Evolutionary conservation across 805 yeast species (phyloP), one percentile per base, ranked within the genome.

Genomic region (Priceomyces haplophilus): DNA sequence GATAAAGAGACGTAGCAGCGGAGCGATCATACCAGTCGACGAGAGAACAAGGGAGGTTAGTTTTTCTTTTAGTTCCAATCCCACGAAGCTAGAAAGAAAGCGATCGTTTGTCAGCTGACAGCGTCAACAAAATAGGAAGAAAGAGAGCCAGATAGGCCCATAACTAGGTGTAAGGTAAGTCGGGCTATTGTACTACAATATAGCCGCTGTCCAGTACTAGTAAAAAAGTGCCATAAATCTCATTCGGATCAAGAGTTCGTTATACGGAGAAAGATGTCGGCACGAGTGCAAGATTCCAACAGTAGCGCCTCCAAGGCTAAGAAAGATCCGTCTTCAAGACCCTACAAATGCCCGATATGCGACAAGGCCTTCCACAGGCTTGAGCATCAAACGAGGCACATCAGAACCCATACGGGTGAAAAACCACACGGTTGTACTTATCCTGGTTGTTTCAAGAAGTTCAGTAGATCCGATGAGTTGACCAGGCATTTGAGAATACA

Each of bases 391-490:
- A 83, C 89, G 7, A 73, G 91, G 54, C 91, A 84, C 54, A 82
- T 84, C 45, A 68, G 90, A 54, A 84, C 89, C 10, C 91, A 84
- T 55, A 84, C 91, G 0, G 91, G 91, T 19, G 90, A 85, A 55
- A 83, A 82, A 57, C 91, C 91, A 3, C 89, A 84, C 59, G 76
- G 75, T n/a, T 84, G 90, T 62, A 75, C 80, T 20, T 84, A 73
- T 50, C 84, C 85, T 0, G 85, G 85, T 0, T 84, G 91, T 59
- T 67, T 72, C 43, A 84, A 84, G 63, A 70, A 75, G 46, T 84
- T 84, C 54, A 76, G 84, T 37, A 66, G 91, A 43, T 78, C 83
- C 23, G 91, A 84, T 59, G 91, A 84, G 56, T 65, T 84, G 40
- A 84, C 88, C 11, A 73, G 91, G 56, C 91, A 84, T 58, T 68